These are phyloP conservation scores for Xylariaceae sp. DNA, from an alignment of 2,329 filamentous ascomycete species.

Conservation along the genomic window DNA sequence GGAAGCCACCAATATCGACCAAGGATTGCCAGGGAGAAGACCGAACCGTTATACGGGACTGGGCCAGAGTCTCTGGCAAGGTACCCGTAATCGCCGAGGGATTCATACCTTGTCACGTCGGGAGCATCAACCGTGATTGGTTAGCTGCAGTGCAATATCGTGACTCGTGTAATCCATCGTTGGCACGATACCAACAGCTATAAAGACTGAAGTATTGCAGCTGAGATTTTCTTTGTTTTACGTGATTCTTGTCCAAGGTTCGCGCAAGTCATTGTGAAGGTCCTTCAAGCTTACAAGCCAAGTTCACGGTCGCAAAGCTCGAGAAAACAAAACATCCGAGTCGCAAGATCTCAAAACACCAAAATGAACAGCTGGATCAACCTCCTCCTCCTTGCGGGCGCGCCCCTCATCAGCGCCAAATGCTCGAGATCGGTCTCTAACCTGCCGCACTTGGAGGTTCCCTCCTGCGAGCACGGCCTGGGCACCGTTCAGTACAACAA, in stretches of 20 bases:
- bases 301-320: background rate
- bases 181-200: background rate
- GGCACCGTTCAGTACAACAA: constrained; percentile 38
- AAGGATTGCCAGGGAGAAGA: too few relatives aligned
- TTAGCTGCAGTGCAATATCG: background rate
- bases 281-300: background rate
- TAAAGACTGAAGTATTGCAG: background rate
- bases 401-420: constrained; percentile 15
- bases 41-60: too few relatives aligned
- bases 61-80: too few relatives aligned
- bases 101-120: background rate
- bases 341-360: background rate
- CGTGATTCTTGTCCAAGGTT: background rate
- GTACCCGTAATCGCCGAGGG: background rate
- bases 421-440: constrained; percentile 7
- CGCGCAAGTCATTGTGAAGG: background rate
- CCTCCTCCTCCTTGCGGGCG: constrained; percentile 19
- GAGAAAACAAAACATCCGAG: background rate
- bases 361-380: constrained; percentile 15
- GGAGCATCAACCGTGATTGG: background rate
- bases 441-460: constrained; percentile 33
- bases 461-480: constrained; percentile 34
- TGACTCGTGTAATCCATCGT: background rate
- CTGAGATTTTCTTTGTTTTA: background rate
- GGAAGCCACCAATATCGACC: too few relatives aligned